These are phyloP conservation scores for Blastocystis hominis DNA, from an alignment of 352 stramenopile genomes.

Conservation along the genomic window DNA sequence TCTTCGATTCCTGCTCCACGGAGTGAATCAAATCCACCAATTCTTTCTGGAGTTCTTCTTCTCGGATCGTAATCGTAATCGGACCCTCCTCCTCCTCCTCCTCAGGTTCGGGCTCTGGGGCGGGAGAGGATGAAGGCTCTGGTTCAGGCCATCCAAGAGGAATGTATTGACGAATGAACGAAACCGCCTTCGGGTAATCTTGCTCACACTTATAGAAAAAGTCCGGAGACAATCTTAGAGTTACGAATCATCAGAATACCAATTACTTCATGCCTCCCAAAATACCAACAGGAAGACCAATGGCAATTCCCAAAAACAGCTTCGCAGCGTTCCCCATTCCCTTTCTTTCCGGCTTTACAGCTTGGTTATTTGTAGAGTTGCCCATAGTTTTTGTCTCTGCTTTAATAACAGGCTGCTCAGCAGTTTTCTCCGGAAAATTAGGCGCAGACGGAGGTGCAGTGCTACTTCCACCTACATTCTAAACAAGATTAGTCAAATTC, in stretches of 20 bases:
- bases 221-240: constrained; percentile 26
- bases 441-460: neutral
- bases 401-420: no score
- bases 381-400: neutral
- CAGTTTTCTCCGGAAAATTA: no score
- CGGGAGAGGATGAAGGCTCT: neutral
- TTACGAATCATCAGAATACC: neutral
- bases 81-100: neutral
- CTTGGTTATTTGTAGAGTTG: neutral
- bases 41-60: constrained; percentile 19
- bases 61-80: neutral
- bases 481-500: neutral
- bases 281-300: constrained; percentile 19
- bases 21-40: neutral
- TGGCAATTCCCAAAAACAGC: neutral
- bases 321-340: neutral
- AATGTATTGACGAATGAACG: neutral
- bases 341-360: neutral
- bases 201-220: constrained; percentile 26
- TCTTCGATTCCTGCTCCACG: neutral
- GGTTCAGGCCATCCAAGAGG: constrained; percentile 8
- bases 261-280: constrained; percentile 15
- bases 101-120: neutral
- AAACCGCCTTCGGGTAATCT: neutral
- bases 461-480: neutral